A percentile compares a stretch with the other conserved stretches of the same genome.
phyloP scores from a whole-genome alignment of 2,329 filamentous ascomycete genomes.

The Trichophyton mentagrophytes region DNA sequence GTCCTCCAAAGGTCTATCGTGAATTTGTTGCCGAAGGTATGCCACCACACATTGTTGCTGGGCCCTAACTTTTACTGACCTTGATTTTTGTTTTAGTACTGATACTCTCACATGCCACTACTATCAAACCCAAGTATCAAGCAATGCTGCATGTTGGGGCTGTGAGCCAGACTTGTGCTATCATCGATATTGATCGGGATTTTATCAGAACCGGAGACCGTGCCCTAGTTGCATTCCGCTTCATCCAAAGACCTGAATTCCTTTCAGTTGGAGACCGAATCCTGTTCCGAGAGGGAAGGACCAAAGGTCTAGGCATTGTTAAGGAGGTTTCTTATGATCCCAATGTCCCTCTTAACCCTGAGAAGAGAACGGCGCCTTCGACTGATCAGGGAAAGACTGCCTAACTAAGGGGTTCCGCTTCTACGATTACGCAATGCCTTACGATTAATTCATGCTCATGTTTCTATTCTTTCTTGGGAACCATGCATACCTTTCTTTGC shows the following conservation, averaged over 20 bases:
- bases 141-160: constrained; percentile 96
- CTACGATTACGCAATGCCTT: not conserved
- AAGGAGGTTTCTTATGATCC: constrained; percentile 82
- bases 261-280: constrained; percentile 77
- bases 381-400: constrained; percentile 9
- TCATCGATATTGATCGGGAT: constrained; percentile 93
- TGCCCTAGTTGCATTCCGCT: constrained; percentile 87
- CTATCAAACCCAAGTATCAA: constrained; percentile 93
- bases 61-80: not conserved
- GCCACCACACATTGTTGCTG: constrained; percentile 10
- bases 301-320: constrained; percentile 89
- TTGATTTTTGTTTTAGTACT: constrained; percentile 46
- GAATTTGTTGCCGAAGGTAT: constrained; percentile 68
- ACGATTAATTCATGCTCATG: not conserved
- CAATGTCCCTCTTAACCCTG: constrained; percentile 36
- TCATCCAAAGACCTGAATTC: constrained; percentile 89
- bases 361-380: constrained; percentile 18
- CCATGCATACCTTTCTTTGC: not conserved
- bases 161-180: constrained; percentile 87
- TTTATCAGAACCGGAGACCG: constrained; percentile 90
- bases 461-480: not conserved
- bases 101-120: constrained; percentile 89
- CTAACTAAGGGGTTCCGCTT: not conserved
- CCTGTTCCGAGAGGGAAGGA: constrained; percentile 85
- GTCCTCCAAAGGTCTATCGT: constrained; percentile 57